A percentile compares a stretch with the other conserved stretches of the same genome.
Evolutionary conservation across 768 basidiomycete species (phyloP).

Genomic region (Rhizopogon vulgaris): DNA sequence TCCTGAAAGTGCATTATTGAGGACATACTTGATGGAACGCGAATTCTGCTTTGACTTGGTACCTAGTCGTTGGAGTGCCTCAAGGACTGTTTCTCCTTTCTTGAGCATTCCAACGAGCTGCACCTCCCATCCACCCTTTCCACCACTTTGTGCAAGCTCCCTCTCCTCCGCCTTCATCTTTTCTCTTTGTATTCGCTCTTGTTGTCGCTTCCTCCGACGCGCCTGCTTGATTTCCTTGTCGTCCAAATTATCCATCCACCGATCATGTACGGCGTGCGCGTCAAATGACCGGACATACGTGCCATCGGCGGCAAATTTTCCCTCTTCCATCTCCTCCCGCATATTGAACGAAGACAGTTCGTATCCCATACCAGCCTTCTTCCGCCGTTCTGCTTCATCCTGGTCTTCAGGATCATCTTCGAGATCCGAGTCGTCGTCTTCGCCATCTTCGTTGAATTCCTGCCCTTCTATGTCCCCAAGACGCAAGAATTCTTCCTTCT

Average conservation of each 20-base stretch:
- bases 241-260: constrained; percentile 90
- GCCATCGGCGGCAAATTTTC: constrained; percentile 93
- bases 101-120: constrained; percentile 71
- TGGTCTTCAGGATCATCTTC: constrained; percentile 54
- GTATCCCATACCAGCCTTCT: constrained; percentile 88
- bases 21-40: constrained; percentile 19
- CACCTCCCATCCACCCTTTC: constrained; percentile 55
- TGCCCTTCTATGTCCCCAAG: constrained; percentile 97
- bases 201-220: constrained; percentile 63
- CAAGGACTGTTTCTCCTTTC: constrained; percentile 86
- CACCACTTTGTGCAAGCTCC: constrained; percentile 64
- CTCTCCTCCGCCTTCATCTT: constrained; percentile 67
- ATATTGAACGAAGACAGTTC: constrained; percentile 97
- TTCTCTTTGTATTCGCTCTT: constrained; percentile 67
- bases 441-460: constrained; percentile 52
- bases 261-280: constrained; percentile 87
- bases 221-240: constrained; percentile 85
- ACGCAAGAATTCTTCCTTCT: constrained; percentile 70
- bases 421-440: constrained; percentile 32
- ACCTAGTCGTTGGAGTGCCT: constrained; percentile 84
- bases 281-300: constrained; percentile 82
- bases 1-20: not conserved
- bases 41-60: constrained; percentile 47
- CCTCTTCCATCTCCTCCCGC: constrained; percentile 98
- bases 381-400: constrained; percentile 68